phyloP scores from a whole-genome alignment of 2,329 filamentous ascomycete genomes.

The Pseudomassariella vexata region DNA sequence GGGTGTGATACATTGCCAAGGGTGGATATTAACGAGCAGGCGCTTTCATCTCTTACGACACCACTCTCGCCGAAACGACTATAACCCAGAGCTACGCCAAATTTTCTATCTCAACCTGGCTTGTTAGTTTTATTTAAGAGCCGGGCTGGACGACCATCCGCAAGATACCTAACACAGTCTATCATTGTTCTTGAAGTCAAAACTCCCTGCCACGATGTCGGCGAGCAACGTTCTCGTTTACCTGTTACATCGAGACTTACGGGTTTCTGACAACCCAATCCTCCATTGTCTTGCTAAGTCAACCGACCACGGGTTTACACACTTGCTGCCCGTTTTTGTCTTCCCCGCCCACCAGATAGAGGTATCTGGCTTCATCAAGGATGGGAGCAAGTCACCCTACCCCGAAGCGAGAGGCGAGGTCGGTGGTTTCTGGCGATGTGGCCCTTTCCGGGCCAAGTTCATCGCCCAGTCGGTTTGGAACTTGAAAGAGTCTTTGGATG shows the following conservation, averaged over 20 bases:
- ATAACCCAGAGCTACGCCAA: too few relatives aligned
- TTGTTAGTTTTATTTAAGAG: too few relatives aligned
- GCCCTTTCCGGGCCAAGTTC: constrained; percentile 66
- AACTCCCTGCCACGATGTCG: constrained; percentile 15
- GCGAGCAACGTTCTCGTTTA: constrained; percentile 58
- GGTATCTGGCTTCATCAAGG: constrained; percentile 64
- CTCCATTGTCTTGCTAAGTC: constrained; percentile 50
- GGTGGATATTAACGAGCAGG: too few relatives aligned
- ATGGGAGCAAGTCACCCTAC: constrained; percentile 54
- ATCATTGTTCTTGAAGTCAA: not conserved
- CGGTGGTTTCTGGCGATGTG: constrained; percentile 67
- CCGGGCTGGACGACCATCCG: too few relatives aligned
- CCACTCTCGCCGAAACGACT: too few relatives aligned
- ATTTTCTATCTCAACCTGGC: too few relatives aligned
- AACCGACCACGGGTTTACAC: constrained; percentile 52
- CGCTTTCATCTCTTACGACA: too few relatives aligned
- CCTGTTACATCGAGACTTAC: constrained; percentile 66
- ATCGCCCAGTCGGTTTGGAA: constrained; percentile 69
- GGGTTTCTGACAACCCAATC: constrained; percentile 69
- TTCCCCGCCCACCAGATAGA: constrained; percentile 68
- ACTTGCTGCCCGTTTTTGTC: constrained; percentile 66
- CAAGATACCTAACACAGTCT: too few relatives aligned
- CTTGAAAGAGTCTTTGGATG: constrained; percentile 56
- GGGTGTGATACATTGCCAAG: too few relatives aligned
- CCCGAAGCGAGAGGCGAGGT: constrained; percentile 61